Conservation (phyloP, 2,329 filamentous ascomycete species). For the Hymenoscyphus repandus region DNA sequence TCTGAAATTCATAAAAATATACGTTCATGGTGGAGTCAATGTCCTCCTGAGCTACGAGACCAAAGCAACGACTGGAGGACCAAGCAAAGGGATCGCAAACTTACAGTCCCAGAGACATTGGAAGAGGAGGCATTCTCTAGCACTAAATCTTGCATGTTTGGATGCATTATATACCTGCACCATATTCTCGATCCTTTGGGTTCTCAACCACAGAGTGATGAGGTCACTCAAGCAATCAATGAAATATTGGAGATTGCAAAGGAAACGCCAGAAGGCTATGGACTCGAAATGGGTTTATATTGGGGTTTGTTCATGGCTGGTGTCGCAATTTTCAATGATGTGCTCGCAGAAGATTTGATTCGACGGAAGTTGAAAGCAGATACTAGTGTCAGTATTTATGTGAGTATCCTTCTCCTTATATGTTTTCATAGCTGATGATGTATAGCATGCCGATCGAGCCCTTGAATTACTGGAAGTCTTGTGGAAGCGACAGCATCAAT, state of each 20-base stretch:
- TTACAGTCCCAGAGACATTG: slow-evolving; percentile 26
- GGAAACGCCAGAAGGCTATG: slow-evolving; percentile 28
- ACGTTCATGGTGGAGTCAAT: slow-evolving; percentile 24
- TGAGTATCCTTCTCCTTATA: slow-evolving; percentile 10
- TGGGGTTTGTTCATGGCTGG: slow-evolving; percentile 30
- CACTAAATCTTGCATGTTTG: slow-evolving; percentile 25
- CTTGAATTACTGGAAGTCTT: slow-evolving; percentile 28
- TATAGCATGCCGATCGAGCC: slow-evolving; percentile 28
- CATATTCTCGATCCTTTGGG: slow-evolving; percentile 28
- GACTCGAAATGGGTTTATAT: slow-evolving; percentile 30
- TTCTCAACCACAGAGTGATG: slow-evolving; percentile 14
- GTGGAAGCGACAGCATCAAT: slow-evolving; percentile 29
- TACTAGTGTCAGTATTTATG: slow-evolving; percentile 27
- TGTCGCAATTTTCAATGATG: slow-evolving; percentile 25
- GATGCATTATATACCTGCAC: slow-evolving; percentile 27
- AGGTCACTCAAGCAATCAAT: slow-evolving; percentile 23
- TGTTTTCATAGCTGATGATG: slow-evolving; percentile 3
- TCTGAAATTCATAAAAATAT: slow-evolving; percentile 19
- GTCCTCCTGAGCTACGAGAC: slow-evolving; percentile 22
- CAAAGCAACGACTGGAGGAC: slow-evolving; percentile 27
- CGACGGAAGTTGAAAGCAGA: slow-evolving; percentile 25
- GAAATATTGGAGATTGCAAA: slow-evolving; percentile 27
- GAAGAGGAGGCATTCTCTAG: slow-evolving; percentile 29
- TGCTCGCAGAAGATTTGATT: slow-evolving; percentile 24
- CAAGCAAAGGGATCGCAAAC: slow-evolving; percentile 21